Evolutionary conservation across 352 stramenopile species (phyloP).

Genomic region (Globisporangium cystogenes): DNA sequence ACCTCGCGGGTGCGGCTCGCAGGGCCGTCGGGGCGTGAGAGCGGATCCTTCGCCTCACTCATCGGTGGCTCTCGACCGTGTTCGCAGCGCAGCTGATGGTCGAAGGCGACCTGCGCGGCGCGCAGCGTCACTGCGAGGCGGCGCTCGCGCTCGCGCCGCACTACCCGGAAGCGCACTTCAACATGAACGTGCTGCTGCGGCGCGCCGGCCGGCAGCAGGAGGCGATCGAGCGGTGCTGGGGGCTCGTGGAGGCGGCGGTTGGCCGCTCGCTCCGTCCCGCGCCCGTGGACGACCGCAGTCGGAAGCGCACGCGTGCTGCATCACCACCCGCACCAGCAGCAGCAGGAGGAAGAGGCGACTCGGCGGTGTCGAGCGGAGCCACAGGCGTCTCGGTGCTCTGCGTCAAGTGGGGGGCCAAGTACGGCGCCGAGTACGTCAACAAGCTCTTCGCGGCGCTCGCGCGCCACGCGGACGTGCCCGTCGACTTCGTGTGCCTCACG

Average conservation of each 20-base stretch:
- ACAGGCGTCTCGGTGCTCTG: conserved; percentile 48
- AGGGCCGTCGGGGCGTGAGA: too few species aligned
- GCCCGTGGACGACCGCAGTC: conserved; percentile 91
- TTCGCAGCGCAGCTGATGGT: conserved; percentile 32
- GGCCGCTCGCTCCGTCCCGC: conserved; percentile 24
- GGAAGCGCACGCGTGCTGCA: too few species aligned
- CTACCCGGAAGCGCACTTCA: conserved; percentile 44
- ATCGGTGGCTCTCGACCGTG: too few species aligned
- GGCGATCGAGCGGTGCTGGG: conserved; percentile 40
- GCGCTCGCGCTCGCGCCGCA: conserved; percentile 25
- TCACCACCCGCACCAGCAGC: too few species aligned
- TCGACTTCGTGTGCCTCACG: conserved; percentile 67
- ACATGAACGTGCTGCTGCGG: conserved; percentile 56
- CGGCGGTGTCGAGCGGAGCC: neutral
- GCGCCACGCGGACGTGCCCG: conserved; percentile 18
- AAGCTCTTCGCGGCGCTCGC: conserved; percentile 42
- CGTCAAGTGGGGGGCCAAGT: conserved; percentile 86
- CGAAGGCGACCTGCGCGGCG: conserved; percentile 19
- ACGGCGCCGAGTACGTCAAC: conserved; percentile 80
- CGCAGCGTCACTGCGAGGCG: conserved; percentile 25
- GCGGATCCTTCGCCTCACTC: too few species aligned
- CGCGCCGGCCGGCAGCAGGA: conserved; percentile 38
- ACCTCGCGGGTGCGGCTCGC: conserved; percentile 28
- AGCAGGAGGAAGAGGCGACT: too few species aligned
- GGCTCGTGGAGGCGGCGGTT: conserved; percentile 85